A percentile compares a stretch with the other conserved stretches of the same genome.
phyloP scores from a whole-genome alignment of 2,329 filamentous ascomycete genomes.

The Neoscytalidium dimidiatum region DNA sequence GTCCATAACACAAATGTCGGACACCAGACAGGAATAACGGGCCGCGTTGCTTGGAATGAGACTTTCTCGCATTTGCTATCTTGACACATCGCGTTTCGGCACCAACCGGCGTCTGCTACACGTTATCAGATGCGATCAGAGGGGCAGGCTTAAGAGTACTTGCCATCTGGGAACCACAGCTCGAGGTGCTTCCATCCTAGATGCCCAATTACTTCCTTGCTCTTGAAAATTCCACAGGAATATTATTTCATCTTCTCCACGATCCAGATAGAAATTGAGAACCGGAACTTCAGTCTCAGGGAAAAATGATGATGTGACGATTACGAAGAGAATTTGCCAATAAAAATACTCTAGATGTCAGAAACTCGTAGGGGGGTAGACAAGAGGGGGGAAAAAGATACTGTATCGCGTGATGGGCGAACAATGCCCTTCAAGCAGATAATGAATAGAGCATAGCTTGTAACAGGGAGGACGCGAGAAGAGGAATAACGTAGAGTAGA shows the following conservation, averaged over 20 bases:
- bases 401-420: no score
- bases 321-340: no score
- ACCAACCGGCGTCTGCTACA: neutral
- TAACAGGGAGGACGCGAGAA: no score
- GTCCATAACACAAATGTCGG: neutral
- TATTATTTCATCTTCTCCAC: neutral
- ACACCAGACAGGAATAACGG: neutral
- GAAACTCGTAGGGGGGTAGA: no score
- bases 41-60: neutral
- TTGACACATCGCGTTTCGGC: neutral
- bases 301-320: neutral
- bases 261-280: neutral
- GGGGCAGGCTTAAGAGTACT: neutral
- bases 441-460: no score
- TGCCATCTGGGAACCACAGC: neutral
- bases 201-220: neutral
- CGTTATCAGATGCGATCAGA: constrained; percentile 6
- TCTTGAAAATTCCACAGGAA: neutral
- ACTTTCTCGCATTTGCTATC: constrained; percentile 8
- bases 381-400: neutral
- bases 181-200: neutral
- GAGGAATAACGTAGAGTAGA: no score
- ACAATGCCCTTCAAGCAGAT: no score
- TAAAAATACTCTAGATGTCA: no score
- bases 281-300: neutral